Evolutionary conservation across 257 asterid species (phyloP), one percentile per base, ranked within the genome.

Genomic region (Phtheirospermum japonicum): DNA sequence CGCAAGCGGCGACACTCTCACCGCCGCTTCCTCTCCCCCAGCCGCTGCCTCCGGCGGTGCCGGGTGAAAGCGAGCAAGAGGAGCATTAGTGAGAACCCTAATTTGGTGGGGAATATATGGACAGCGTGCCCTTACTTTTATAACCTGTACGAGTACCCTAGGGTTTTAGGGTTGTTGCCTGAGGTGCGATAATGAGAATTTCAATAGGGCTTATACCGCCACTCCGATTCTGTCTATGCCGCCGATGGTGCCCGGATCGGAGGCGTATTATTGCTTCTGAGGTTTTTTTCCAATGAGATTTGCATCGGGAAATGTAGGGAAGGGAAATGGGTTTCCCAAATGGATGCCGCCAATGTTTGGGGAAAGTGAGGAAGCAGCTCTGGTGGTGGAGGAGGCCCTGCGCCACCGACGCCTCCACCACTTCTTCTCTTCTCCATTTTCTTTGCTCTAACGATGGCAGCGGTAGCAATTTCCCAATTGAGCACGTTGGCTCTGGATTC

Each of bases 201-300:
- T 96, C 60, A 75, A 62, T 75, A 85, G 85, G 67, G 89, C 92
- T 0, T 91, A 88, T 68, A 85, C 94, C 8, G 96, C 82, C 4
- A 70, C 82, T 32, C 89, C 77, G 78, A 67, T 91, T 30, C 54
- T 73, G n/a, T n/a, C n/a, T n/a, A n/a, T n/a, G n/a, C n/a, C n/a
- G n/a, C n/a, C n/a, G n/a, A n/a, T n/a, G n/a, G n/a, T n/a, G n/a
- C n/a, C n/a, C n/a, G n/a, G n/a, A n/a, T n/a, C n/a, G n/a, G n/a
- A n/a, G n/a, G n/a, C 89, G 3, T 91, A 91, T 60, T 86, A 86
- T 63, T 91, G 98, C 70, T 82, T 95, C 63, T 91, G 92, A 92
- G 98, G 94, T 0, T 80, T 91, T 51, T 91, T 91, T 0, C 98
- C 98, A 0, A 84, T 88, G 95, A 87, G 95, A 17, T 86, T 91